Evolutionary conservation across 345 rosid genomes (phyloP).

Genomic region (Atalantia buxifolia): DNA sequence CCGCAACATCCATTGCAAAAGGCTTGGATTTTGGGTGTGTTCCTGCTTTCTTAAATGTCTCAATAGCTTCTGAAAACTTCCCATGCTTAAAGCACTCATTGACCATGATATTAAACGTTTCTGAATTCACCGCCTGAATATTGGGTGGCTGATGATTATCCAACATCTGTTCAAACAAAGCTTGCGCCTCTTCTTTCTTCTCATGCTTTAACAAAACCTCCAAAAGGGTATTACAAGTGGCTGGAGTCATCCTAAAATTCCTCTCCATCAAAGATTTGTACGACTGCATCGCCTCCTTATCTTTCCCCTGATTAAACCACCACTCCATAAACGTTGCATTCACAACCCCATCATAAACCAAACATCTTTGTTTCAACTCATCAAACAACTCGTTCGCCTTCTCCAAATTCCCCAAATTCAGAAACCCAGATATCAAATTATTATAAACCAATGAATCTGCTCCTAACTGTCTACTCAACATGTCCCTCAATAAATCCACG

Average conservation of each 20-base stretch:
- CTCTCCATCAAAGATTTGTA: slow-evolving; percentile 68
- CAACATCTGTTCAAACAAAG: slow-evolving; percentile 74
- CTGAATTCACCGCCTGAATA: slow-evolving; percentile 78
- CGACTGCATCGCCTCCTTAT: slow-evolving; percentile 79
- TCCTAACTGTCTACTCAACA: slow-evolving; percentile 89
- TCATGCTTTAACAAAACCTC: slow-evolving; percentile 79
- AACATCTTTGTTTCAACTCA: slow-evolving; percentile 75
- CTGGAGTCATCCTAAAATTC: slow-evolving; percentile 81
- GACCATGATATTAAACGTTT: slow-evolving; percentile 78
- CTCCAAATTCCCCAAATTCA: slow-evolving; percentile 69
- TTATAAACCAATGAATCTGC: slow-evolving; percentile 88
- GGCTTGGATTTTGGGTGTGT: slow-evolving; percentile 65
- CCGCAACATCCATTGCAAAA: slow-evolving; percentile 80
- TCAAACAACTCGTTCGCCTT: slow-evolving; percentile 89
- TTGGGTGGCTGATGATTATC: slow-evolving; percentile 90
- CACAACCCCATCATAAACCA: slow-evolving; percentile 89
- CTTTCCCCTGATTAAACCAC: slow-evolving; percentile 89
- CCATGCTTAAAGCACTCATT: slow-evolving; percentile 88
- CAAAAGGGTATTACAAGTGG: slow-evolving; percentile 76
- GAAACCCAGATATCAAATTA: slow-evolving; percentile 69
- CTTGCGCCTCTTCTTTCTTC: slow-evolving; percentile 61
- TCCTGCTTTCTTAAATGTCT: slow-evolving; percentile 69
- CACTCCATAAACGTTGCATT: slow-evolving; percentile 88
- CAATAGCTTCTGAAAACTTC: slow-evolving; percentile 53
- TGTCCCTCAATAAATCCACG: slow-evolving; percentile 74